phyloP scores from a whole-genome alignment of 1,284 basidiomycete species.

The Apiotrichum gracile region DNA sequence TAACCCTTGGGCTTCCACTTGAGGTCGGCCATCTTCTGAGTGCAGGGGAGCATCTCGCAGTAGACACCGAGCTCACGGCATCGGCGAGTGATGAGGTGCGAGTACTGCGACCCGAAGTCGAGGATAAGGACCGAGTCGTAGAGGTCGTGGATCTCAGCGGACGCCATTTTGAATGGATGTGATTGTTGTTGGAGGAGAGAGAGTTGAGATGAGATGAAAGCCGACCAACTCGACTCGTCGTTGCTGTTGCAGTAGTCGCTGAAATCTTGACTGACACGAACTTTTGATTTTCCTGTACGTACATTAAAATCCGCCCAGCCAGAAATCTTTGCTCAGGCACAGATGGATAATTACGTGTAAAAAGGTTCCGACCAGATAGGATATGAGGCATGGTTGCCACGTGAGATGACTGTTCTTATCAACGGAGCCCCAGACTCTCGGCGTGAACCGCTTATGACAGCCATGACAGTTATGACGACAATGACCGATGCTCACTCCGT shows the following conservation, averaged over 20 bases:
- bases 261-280: too few species aligned
- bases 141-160: constrained; percentile 75
- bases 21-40: constrained; percentile 81
- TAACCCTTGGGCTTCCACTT: constrained; percentile 91
- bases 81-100: constrained; percentile 94
- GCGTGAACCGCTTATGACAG: too few species aligned
- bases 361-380: too few species aligned
- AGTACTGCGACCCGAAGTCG: constrained; percentile 98
- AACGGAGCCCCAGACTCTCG: too few species aligned
- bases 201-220: neutral
- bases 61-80: constrained; percentile 96
- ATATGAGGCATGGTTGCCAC: too few species aligned
- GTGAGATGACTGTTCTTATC: too few species aligned
- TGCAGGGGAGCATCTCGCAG: constrained; percentile 97
- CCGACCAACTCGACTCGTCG: neutral
- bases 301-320: too few species aligned
- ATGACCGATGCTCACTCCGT: too few species aligned
- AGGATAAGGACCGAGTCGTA: constrained; percentile 96
- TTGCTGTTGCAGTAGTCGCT: too few species aligned
- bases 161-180: constrained; percentile 16
- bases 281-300: too few species aligned
- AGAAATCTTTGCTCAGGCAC: neutral
- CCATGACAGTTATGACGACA: too few species aligned
- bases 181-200: neutral
- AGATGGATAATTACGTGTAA: too few species aligned